Conservation (phyloP, 2,329 filamentous ascomycete species). For the Colletotrichum caudatum region DNA sequence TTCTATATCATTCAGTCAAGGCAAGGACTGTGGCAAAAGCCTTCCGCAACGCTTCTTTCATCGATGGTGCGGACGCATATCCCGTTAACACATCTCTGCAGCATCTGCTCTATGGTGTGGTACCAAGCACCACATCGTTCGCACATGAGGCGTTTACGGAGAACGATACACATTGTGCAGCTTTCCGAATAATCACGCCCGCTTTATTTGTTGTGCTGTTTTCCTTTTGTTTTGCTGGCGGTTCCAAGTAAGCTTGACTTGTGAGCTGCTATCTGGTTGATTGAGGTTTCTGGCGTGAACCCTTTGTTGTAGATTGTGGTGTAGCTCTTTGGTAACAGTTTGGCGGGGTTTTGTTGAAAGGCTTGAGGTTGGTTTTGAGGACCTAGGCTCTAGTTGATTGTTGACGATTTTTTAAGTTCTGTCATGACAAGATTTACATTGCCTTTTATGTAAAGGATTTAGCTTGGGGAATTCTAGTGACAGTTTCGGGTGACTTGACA, state of each 20-base stretch:
- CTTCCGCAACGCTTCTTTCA: neutral
- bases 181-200: no score
- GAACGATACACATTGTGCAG: neutral
- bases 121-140: neutral
- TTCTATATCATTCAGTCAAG: neutral
- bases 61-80: neutral
- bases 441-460: no score
- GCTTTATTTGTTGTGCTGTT: neutral
- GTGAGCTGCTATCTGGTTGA: neutral
- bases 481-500: no score
- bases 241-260: neutral
- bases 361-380: no score
- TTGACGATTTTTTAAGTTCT: no score
- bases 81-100: neutral
- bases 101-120: neutral
- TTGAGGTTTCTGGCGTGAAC: no score
- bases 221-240: neutral
- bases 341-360: no score
- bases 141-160: neutral
- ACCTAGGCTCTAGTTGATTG: no score
- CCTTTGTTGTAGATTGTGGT: no score
- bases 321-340: no score
- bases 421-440: no score
- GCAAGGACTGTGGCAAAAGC: neutral
- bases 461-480: no score